Evolutionary conservation across 2,329 filamentous ascomycete genomes (phyloP), one percentile per base, ranked within the genome.

Genomic region (Cryphonectria naterciae): DNA sequence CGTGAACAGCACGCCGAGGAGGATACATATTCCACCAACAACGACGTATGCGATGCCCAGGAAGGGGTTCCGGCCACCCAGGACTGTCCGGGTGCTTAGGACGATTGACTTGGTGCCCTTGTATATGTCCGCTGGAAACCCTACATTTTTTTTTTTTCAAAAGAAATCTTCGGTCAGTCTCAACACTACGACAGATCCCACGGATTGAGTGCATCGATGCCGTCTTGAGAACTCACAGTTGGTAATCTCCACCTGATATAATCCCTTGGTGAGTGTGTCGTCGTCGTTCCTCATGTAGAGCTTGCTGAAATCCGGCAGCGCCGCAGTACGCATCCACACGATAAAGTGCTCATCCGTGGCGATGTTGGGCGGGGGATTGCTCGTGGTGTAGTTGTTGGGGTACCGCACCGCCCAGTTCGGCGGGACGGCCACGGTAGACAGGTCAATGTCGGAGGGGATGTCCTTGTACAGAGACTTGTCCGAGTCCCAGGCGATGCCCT

Each of bases 311-410:
- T 92, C 92, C 0, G 96, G 96, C 76, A 98, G 83, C 70, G 95
- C 96, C 35, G 96, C 96, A 1, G 97, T 97, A 76, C 96, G 91
- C 96, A 99, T 99, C 96, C 96, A 99, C 32, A 98, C 95, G 82
- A 98, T 95, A 80, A 99, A 97, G 60, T 90, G 89, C 80, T 97
- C 92, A 82, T 94, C 91, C 0, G 89, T 83, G 73, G 91, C 86
- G 25, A 98, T 80, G 76, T 96, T 82, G 0, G 94, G 94, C 32
- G 93, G 90, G 1, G 87, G 88, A 67, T 87, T 86, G 0, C 87
- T 82, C 0, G 84, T 80, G 3, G 87, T 91, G 78, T 97, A 97
- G 73, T 87, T 88, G 52, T 91, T 79, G 8, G 91, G 91, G 75
- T 92, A 97, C 70, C 89, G 87, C 17, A 86, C 77, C 25, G 83